These are phyloP conservation scores for Dothideomycetes sp. DNA, from an alignment of 2,329 filamentous ascomycete genomes.

Conservation along the genomic window DNA sequence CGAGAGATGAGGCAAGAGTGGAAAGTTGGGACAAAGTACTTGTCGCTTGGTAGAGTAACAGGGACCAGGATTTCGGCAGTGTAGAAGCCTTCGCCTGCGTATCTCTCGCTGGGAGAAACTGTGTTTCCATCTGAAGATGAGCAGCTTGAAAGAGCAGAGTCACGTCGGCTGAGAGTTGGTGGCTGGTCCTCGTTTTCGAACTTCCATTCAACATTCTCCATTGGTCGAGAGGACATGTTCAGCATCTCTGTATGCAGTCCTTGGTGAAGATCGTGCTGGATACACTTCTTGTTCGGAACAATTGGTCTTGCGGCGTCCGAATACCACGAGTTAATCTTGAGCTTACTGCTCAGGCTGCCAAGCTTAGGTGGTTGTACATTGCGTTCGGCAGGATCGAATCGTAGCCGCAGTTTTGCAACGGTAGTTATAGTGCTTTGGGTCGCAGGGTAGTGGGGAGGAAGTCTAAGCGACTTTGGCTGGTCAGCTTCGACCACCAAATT, in stretches of 20 bases:
- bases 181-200: conserved; percentile 23
- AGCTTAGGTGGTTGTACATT: conserved; percentile 41
- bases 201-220: conserved; percentile 47
- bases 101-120: conserved; percentile 23
- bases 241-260: conserved; percentile 43
- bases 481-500: conserved; percentile 44
- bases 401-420: conserved; percentile 43
- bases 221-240: conserved; percentile 42
- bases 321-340: conserved; percentile 49
- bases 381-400: conserved; percentile 48
- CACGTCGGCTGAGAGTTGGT: conserved; percentile 23
- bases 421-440: conserved; percentile 36
- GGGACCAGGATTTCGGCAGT: conserved; percentile 53
- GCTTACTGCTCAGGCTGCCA: conserved; percentile 39
- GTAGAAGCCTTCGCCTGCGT: conserved; percentile 43
- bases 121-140: background rate
- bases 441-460: conserved; percentile 31
- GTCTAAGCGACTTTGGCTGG: conserved; percentile 46
- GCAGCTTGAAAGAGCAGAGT: conserved; percentile 25
- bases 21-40: conserved; percentile 57
- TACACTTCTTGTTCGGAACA: conserved; percentile 34
- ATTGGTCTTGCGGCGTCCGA: conserved; percentile 38
- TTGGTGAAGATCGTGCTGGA: conserved; percentile 35
- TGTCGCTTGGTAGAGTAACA: conserved; percentile 48
- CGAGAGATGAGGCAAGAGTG: conserved; percentile 58